Base-by-base conservation (phyloP, 345 rosid species). In the Lagerstroemia speciosa region DNA sequence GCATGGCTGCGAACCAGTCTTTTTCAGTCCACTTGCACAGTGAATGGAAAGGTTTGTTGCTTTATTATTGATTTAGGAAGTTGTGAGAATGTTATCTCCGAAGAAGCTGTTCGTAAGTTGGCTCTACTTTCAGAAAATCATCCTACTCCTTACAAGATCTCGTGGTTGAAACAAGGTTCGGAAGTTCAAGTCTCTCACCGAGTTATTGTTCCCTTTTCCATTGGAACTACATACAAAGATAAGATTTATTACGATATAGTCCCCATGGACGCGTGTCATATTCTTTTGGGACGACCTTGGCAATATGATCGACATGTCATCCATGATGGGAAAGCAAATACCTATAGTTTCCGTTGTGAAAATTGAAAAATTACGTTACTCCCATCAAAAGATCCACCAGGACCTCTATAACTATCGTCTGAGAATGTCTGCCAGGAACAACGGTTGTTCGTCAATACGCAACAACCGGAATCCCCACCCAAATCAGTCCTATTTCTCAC, bases 151-250 rank as follows among this genome's bases (percentile, higher is more conserved):
- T 74, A 74, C 41, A 69, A 40, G 69, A 10, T 74, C 9, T 37
- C 31, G 0, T 74, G 70, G 74, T 50, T 74, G 6, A 70, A n/a
- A 11, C n/a, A 70, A 9, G 68, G 68, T 5, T 34, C 29, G 15
- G 62, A 45, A 7, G 43, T 73, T 11, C 9, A 48, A 20, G 38
- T 74, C 50, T n/a, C 15, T 30, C 22, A 65, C 30, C 24, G 34
- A 5, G 40, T 14, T 19, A 30, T 37, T 2, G 52, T 65, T 36
- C 8, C 24, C 0, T 65, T 65, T 36, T 65, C 50, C 0, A 40
- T 65, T 40, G 67, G 34, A 27, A 20, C 37, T 3, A 65, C 11
- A 0, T 65, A 40, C 12, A 9, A 2, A 3, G 33, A 65, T 65
- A 31, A 65, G 17, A 31, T 65, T 8, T 37, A 29, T 4, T 24